These are phyloP conservation scores for Nicotiana obtusifolia DNA, from an alignment of 257 asterid species.

Conservation along the genomic window DNA sequence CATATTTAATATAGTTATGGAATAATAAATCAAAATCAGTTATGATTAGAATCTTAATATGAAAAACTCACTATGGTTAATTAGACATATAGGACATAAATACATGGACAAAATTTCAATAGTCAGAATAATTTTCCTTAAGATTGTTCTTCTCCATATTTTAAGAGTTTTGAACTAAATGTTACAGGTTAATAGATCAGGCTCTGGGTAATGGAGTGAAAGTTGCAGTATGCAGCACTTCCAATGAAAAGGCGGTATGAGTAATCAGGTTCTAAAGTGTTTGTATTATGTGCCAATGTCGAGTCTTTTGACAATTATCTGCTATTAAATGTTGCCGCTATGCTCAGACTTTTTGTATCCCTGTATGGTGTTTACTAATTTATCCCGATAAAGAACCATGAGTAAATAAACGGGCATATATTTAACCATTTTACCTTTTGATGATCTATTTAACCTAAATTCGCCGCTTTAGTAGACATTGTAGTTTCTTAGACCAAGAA, in stretches of 20 bases:
- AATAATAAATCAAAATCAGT: background rate
- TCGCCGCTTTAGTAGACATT: background rate
- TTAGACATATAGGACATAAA: background rate
- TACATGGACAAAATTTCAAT: background rate
- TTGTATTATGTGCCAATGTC: constrained; percentile 3
- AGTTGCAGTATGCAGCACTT: constrained; percentile 98
- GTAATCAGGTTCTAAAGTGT: constrained; percentile 44
- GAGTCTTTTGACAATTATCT: background rate
- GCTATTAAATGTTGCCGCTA: background rate
- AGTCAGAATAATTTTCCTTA: background rate
- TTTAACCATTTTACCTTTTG: background rate
- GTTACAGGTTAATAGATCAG: constrained; percentile 80
- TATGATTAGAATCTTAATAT: background rate
- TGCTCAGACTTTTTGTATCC: background rate
- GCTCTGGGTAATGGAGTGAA: constrained; percentile 69
- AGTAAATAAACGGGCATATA: background rate
- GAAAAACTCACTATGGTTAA: background rate
- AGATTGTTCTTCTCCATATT: background rate
- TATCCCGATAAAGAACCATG: background rate
- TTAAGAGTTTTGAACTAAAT: constrained; percentile 4
- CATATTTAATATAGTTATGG: background rate
- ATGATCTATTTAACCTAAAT: background rate
- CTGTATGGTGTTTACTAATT: background rate
- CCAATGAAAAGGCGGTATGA: constrained; percentile 99
- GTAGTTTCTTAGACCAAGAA: constrained; percentile 2